These are phyloP conservation scores for Mesembryanthemum crystallinum DNA, from an alignment of 148 eudicot species.

Conservation along the genomic window DNA sequence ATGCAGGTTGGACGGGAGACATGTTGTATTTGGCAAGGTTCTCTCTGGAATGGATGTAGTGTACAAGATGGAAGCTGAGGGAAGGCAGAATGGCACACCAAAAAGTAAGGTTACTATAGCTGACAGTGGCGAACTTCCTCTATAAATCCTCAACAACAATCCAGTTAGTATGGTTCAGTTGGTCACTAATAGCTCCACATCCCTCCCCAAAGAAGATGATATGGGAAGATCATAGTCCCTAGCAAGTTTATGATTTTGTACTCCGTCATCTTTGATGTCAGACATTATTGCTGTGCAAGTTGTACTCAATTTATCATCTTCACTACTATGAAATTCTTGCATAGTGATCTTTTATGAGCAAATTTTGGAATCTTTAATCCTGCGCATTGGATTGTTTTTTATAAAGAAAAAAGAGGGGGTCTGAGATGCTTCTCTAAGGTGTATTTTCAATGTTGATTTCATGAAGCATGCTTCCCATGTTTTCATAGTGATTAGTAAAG, in stretches of 20 bases:
- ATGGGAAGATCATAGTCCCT: neutral
- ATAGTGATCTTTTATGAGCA: neutral
- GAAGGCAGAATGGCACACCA: constrained; percentile 82
- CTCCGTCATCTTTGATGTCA: neutral
- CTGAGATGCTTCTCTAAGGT: too few species aligned
- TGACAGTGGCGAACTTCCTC: constrained; percentile 96
- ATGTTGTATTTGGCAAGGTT: constrained; percentile 97
- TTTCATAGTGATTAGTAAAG: too few species aligned
- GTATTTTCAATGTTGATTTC: too few species aligned
- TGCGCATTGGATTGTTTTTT: too few species aligned
- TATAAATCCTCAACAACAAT: constrained; percentile 30
- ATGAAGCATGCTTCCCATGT: too few species aligned
- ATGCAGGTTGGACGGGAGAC: constrained; percentile 93
- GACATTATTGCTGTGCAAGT: neutral
- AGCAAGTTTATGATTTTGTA: neutral
- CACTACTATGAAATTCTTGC: neutral
- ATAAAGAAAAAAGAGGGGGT: too few species aligned
- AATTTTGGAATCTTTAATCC: too few species aligned
- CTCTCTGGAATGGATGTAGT: constrained; percentile 97
- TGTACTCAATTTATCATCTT: neutral
- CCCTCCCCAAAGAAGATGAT: neutral
- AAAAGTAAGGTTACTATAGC: constrained; percentile 75
- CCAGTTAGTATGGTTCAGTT: neutral
- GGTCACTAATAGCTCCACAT: neutral
- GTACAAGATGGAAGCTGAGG: constrained; percentile 97